Evolutionary conservation across 1,284 basidiomycete species (phyloP).

Genomic region (Puccinia hordei): DNA sequence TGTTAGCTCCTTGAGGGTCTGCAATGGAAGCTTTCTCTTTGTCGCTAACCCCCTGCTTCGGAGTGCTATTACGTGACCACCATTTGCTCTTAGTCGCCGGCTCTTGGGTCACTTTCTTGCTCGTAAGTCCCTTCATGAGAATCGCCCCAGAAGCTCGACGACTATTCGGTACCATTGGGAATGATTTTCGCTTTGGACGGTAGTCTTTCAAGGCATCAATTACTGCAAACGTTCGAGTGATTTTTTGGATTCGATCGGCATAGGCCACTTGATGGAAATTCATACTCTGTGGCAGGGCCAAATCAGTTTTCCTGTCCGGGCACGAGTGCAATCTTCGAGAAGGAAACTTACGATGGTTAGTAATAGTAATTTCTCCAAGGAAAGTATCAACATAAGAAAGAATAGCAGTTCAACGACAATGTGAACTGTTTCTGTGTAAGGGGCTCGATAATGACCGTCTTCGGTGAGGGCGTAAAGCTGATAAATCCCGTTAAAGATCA

Average conservation of each 20-base stretch:
- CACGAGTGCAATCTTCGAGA: slow-evolving; percentile 68
- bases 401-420: slow-evolving; percentile 28
- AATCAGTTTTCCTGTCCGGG: slow-evolving; percentile 61
- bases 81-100: neutral
- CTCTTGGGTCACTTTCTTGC: neutral
- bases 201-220: slow-evolving; percentile 73
- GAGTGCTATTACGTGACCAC: neutral
- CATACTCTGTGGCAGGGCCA: slow-evolving; percentile 60
- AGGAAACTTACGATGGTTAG: slow-evolving; percentile 55
- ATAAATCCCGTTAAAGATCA: slow-evolving; percentile 38
- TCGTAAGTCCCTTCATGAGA: neutral
- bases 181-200: slow-evolving; percentile 65
- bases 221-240: slow-evolving; percentile 66
- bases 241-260: slow-evolving; percentile 69
- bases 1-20: neutral
- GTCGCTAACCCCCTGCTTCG: neutral
- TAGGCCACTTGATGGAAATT: slow-evolving; percentile 74
- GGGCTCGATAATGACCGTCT: slow-evolving; percentile 19
- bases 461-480: slow-evolving; percentile 2
- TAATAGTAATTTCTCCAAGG: slow-evolving; percentile 44
- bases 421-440: slow-evolving; percentile 25
- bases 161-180: neutral
- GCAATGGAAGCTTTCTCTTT: neutral
- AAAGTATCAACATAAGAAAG: slow-evolving; percentile 37
- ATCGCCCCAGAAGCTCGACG: slow-evolving; percentile 6